Evolutionary conservation across 2,329 filamentous ascomycete genomes (phyloP).

Genomic region (Fusarium sp.): DNA sequence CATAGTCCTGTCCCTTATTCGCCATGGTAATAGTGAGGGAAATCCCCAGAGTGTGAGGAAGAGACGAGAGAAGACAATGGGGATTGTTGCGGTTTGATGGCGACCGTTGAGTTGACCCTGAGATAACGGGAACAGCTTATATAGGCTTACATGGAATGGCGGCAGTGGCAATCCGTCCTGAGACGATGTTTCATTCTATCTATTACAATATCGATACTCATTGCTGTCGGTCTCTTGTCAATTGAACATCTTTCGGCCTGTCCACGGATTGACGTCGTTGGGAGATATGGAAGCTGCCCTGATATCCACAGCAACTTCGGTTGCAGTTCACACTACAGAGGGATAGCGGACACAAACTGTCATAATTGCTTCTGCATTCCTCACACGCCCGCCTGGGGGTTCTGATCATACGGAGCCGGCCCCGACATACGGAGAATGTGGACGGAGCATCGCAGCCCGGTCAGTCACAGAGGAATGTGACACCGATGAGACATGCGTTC

Average conservation of each 20-base stretch:
- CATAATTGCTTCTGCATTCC: slow-evolving; percentile 42
- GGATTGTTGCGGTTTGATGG: slow-evolving; percentile 26
- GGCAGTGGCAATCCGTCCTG: slow-evolving; percentile 27
- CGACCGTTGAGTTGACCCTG: slow-evolving; percentile 36
- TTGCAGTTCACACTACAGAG: slow-evolving; percentile 12
- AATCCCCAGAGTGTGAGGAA: neutral
- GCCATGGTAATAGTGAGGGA: slow-evolving; percentile 19
- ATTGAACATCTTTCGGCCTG: slow-evolving; percentile 14
- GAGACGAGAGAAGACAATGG: slow-evolving; percentile 25
- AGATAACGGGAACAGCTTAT: slow-evolving; percentile 38
- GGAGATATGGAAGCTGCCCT: slow-evolving; percentile 31
- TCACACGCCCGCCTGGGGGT: slow-evolving; percentile 31
- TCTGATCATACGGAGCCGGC: slow-evolving; percentile 36
- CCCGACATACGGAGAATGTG: slow-evolving; percentile 43
- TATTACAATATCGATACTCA: slow-evolving; percentile 19
- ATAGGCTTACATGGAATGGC: slow-evolving; percentile 35
- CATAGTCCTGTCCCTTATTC: slow-evolving; percentile 7
- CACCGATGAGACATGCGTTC: slow-evolving; percentile 34
- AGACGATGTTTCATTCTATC: slow-evolving; percentile 32
- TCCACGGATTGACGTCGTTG: slow-evolving; percentile 26
- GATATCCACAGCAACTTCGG: slow-evolving; percentile 40
- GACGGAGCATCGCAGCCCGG: slow-evolving; percentile 28
- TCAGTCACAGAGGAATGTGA: slow-evolving; percentile 41
- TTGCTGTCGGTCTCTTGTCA: slow-evolving; percentile 17
- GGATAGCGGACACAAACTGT: slow-evolving; percentile 17